Evolutionary conservation across 1,139 yeast species (phyloP).

Genomic region (Lodderomyces jiufengensis): DNA sequence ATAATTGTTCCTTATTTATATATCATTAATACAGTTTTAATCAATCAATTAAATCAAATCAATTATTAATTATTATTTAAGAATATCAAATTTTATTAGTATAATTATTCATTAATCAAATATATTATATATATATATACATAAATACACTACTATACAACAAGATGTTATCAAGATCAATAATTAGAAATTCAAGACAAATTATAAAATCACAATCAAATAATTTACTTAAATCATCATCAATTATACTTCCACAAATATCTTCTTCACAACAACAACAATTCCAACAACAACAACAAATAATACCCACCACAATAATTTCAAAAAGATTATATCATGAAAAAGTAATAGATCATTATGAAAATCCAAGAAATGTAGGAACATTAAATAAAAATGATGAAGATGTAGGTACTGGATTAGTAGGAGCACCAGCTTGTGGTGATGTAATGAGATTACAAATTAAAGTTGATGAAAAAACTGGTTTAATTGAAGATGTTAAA

Average conservation of each 20-base stretch:
- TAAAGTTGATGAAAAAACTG: slow-evolving; percentile 85
- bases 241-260: background rate
- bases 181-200: slow-evolving; percentile 15
- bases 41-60: too few relatives aligned
- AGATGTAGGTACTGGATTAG: slow-evolving; percentile 95
- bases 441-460: slow-evolving; percentile 98
- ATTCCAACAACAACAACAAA: background rate
- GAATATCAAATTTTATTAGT: too few relatives aligned
- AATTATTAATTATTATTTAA: too few relatives aligned
- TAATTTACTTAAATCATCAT: slow-evolving; percentile 3
- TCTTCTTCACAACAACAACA: slow-evolving; percentile 6
- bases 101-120: too few relatives aligned
- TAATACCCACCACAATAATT: slow-evolving; percentile 1
- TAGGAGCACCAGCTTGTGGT: slow-evolving; percentile 99
- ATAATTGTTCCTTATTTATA: too few relatives aligned
- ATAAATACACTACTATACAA: background rate
- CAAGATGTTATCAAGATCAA: slow-evolving; percentile 25
- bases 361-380: slow-evolving; percentile 96
- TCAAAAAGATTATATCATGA: slow-evolving; percentile 54
- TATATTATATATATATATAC: slow-evolving; percentile 2
- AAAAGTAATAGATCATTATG: slow-evolving; percentile 86
- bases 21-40: too few relatives aligned
- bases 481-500: slow-evolving; percentile 89
- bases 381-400: slow-evolving; percentile 72
- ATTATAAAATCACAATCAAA: slow-evolving; percentile 3